Percentiles rank a stretch among this genome's conserved stretches.
phyloP scores from a whole-genome alignment of 108 stramenopile genomes.

The Licmophora abbreviata region DNA sequence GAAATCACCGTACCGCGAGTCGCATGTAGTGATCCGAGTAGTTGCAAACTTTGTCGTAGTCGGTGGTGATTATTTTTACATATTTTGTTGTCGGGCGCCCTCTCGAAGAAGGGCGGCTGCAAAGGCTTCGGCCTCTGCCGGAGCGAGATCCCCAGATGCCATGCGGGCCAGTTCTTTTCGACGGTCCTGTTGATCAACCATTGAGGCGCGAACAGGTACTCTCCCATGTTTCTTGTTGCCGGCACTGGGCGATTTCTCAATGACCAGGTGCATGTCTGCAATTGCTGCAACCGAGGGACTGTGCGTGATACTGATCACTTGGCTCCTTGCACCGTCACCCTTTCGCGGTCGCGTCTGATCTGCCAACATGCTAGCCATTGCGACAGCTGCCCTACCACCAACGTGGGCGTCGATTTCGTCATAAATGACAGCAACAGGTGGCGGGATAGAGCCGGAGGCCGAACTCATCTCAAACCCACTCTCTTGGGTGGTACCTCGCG shows the following conservation, averaged over 20 bases:
- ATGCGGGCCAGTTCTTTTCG: slow-evolving; percentile 71
- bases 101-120: slow-evolving; percentile 73
- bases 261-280: slow-evolving; percentile 66
- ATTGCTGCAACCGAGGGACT: slow-evolving; percentile 70
- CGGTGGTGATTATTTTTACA: background rate
- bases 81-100: slow-evolving; percentile 3
- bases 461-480: slow-evolving; percentile 4
- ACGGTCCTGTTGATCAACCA: slow-evolving; percentile 39
- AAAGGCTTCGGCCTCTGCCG: slow-evolving; percentile 63
- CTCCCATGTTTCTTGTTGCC: slow-evolving; percentile 3
- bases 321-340: slow-evolving; percentile 17
- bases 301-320: slow-evolving; percentile 78
- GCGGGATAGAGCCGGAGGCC: slow-evolving; percentile 3
- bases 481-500: slow-evolving; percentile 18
- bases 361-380: slow-evolving; percentile 63
- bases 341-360: slow-evolving; percentile 39
- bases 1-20: no score
- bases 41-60: no score
- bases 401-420: slow-evolving; percentile 87
- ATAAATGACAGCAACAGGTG: slow-evolving; percentile 65
- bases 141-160: slow-evolving; percentile 70
- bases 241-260: slow-evolving; percentile 29
- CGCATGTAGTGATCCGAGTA: no score
- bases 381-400: slow-evolving; percentile 71
- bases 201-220: slow-evolving; percentile 16